phyloP scores from a whole-genome alignment of 2,329 filamentous ascomycete genomes.

The Penicillium sp. region DNA sequence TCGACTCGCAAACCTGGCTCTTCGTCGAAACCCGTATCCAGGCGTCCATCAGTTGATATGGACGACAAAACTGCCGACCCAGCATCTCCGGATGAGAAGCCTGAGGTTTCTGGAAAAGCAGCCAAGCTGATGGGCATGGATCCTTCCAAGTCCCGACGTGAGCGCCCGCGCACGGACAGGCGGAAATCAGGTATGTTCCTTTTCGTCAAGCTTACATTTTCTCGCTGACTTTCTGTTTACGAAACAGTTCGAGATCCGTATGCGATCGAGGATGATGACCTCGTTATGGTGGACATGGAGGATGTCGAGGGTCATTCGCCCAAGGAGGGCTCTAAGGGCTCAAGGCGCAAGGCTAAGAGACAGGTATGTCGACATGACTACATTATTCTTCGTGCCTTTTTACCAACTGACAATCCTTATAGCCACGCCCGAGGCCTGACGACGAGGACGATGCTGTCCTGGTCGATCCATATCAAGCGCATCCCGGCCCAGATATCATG shows the following conservation, averaged over 20 bases:
- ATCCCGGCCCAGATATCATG: constrained; percentile 38
- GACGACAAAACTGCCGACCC: constrained; percentile 51
- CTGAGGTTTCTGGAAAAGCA: constrained; percentile 63
- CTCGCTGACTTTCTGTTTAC: background rate
- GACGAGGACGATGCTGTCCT: constrained; percentile 47
- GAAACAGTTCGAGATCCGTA: constrained; percentile 48
- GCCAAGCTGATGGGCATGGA: constrained; percentile 63
- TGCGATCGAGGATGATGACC: constrained; percentile 56
- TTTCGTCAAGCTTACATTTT: background rate
- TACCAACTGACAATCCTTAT: background rate
- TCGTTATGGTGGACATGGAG: constrained; percentile 50
- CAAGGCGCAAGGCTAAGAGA: constrained; percentile 32
- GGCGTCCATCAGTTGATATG: constrained; percentile 61
- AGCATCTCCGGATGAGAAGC: constrained; percentile 61
- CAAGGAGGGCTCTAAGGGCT: constrained; percentile 29
- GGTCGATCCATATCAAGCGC: constrained; percentile 43
- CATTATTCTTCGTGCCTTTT: background rate
- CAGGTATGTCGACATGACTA: constrained; percentile 23
- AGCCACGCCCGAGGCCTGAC: constrained; percentile 29
- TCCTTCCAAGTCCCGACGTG: constrained; percentile 37
- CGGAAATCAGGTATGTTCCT: constrained; percentile 34
- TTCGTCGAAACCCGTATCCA: constrained; percentile 49
- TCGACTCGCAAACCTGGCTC: constrained; percentile 56
- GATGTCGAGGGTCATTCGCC: constrained; percentile 28
- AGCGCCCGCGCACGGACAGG: constrained; percentile 46